Base-by-base conservation (phyloP, 495 filamentous ascomycete genomes). In the Sphaerosporella brunnea region DNA sequence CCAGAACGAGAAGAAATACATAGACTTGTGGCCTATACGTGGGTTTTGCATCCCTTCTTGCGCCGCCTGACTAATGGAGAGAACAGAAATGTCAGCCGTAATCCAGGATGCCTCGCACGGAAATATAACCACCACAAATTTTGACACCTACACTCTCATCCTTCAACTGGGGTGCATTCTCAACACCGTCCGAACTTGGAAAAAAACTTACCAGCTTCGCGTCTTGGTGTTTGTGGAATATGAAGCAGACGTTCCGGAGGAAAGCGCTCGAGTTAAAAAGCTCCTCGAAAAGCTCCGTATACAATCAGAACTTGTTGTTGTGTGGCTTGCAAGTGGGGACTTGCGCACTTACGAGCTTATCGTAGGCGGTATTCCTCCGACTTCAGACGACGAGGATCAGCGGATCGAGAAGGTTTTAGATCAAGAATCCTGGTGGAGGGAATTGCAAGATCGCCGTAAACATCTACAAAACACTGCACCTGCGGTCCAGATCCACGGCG, bases 171-270 rank as follows among this genome's bases (percentile, higher is more conserved):
- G 84, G 1, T 86, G 79, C 36, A 93, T 93, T 45, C 65, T 93
- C 2, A 75, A 80, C 51, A 90, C 81, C 4, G 84, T 90, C 2
- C 80, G 80, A 4, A 73, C 77, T 1, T 92, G 83, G 83, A 86
- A 84, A 55, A 81, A 75, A 54, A 69, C 69, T 2, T 88, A 82
- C 56, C 71, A 68, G 49, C 64, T 88, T 16, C 78, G 84, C 32
- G 82, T 92, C 2, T 67, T 75, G 0, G 84, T 90, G 1, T 93
- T 92, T 59, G 84, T 92, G 21, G 84, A 93, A 56, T 92, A 90
- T 56, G 84, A 93, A 59, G 74, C 71, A 15, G 84, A 93, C 49
- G 75, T 93, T 15, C 75, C 77, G 30, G 83, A 92, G 59, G 84
- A 93, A 62, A 67, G 74, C 48, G 70, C 69, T 0, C 68, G 84